Evolutionary conservation across 2,329 filamentous ascomycete species (phyloP).

Genomic region (Botryotinia calthae): DNA sequence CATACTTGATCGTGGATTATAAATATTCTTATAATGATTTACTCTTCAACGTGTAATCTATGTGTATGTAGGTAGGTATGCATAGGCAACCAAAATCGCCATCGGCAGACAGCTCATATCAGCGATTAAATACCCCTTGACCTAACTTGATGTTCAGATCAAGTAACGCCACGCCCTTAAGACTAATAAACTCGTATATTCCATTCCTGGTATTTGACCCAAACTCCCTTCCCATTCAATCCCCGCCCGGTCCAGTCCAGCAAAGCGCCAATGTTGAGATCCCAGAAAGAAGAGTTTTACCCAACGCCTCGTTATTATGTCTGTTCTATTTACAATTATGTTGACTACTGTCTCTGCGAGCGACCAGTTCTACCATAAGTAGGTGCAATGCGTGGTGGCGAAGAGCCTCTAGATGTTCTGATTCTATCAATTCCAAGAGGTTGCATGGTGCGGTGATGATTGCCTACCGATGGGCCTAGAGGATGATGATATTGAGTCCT

Average conservation of each 20-base stretch:
- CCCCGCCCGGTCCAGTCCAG: background rate
- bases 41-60: background rate
- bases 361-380: conserved; percentile 29
- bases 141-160: background rate
- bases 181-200: background rate
- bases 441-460: conserved; percentile 19
- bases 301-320: conserved; percentile 13
- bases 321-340: background rate
- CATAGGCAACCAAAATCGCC: background rate
- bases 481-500: conserved; percentile 6
- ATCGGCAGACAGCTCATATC: background rate
- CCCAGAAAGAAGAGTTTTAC: conserved; percentile 13
- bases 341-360: conserved; percentile 28
- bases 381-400: conserved; percentile 30
- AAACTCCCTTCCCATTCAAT: conserved; percentile 3
- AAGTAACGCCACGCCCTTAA: background rate
- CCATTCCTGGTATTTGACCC: conserved; percentile 2
- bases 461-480: conserved; percentile 7
- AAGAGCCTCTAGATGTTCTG: conserved; percentile 33
- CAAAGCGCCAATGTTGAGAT: conserved; percentile 16
- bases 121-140: conserved; percentile 1
- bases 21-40: background rate
- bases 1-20: background rate
- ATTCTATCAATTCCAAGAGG: conserved; percentile 29
- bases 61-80: background rate